Conservation (phyloP, 768 basidiomycete genomes). For the Russula foetens region DNA sequence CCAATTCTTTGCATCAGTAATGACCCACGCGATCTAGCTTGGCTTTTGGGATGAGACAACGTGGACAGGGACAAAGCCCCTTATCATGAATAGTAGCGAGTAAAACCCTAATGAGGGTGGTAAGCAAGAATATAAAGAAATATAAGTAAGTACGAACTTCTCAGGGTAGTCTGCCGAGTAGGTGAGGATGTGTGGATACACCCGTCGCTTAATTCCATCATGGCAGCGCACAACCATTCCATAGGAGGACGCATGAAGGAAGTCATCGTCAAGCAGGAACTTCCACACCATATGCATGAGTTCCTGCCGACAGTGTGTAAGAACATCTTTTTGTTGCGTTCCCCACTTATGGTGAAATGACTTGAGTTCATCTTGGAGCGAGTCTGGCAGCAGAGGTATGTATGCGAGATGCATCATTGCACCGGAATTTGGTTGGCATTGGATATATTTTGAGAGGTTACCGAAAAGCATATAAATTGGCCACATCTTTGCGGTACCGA, state of each 20-base stretch:
- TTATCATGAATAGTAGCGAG: neutral
- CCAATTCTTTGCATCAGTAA: neutral
- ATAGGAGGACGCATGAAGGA: conserved; percentile 23
- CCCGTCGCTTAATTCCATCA: conserved; percentile 23
- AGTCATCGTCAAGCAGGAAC: conserved; percentile 21
- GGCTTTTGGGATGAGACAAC: neutral
- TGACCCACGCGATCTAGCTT: neutral
- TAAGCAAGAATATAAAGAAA: neutral
- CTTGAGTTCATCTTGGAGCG: conserved; percentile 22
- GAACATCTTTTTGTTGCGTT: neutral
- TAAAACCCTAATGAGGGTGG: neutral
- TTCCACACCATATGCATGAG: conserved; percentile 28
- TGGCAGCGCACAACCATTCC: conserved; percentile 24
- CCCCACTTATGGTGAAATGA: no score
- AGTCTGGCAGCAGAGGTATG: conserved; percentile 25
- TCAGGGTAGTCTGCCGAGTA: conserved; percentile 32
- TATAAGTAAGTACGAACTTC: conserved; percentile 22
- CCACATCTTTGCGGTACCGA: conserved; percentile 24
- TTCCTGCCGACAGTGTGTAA: conserved; percentile 28
- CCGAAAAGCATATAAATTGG: conserved; percentile 1
- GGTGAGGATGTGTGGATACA: conserved; percentile 25
- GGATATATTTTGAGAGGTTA: conserved; percentile 20
- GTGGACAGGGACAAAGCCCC: neutral
- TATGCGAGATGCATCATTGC: neutral
- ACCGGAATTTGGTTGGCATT: conserved; percentile 12